Evolutionary conservation across 2,329 filamentous ascomycete genomes (phyloP).

Genomic region (Ceratocystis destructans): DNA sequence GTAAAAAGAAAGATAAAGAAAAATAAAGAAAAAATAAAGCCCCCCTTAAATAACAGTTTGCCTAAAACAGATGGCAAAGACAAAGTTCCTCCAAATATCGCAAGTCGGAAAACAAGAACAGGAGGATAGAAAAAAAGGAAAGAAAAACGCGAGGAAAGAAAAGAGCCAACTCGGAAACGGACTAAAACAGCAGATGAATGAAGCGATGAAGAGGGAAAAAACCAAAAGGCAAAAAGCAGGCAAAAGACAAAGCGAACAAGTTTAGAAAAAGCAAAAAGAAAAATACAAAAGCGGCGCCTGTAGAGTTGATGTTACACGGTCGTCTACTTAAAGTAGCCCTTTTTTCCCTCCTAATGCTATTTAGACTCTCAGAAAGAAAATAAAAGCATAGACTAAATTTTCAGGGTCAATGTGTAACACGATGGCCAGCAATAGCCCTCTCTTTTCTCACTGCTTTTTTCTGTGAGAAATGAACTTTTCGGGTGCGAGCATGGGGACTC

Average conservation of each 20-base stretch:
- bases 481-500: too few species aligned
- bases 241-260: background rate
- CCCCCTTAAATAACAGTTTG: slow-evolving; percentile 2
- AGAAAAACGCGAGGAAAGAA: background rate
- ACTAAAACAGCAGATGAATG: background rate
- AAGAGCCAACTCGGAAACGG: background rate
- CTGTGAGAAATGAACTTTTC: background rate
- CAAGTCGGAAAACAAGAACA: background rate
- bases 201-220: background rate
- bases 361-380: slow-evolving; percentile 1
- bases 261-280: background rate
- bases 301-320: background rate
- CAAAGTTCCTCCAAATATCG: background rate
- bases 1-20: background rate
- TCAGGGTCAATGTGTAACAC: background rate
- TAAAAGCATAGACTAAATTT: background rate
- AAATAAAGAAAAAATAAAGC: background rate
- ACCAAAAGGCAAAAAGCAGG: background rate
- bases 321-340: background rate
- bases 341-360: background rate
- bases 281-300: background rate
- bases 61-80: background rate
- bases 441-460: background rate
- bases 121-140: background rate
- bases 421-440: background rate